A percentile compares a stretch with the other conserved stretches of the same genome.
Conservation (phyloP, 305 asterid species). For the Caryopteris hybrid region DNA sequence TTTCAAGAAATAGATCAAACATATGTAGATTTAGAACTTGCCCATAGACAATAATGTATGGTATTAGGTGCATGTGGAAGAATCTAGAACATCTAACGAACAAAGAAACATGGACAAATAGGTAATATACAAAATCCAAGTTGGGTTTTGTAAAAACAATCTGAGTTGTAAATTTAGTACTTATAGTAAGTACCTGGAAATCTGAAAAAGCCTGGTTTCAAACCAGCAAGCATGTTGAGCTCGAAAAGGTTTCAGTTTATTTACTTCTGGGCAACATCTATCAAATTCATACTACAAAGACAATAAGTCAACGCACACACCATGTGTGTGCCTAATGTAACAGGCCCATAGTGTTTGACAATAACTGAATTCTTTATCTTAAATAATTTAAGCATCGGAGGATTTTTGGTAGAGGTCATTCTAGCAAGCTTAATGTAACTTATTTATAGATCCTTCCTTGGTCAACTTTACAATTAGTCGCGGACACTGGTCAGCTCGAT, state of each 20-base stretch:
- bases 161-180: background rate
- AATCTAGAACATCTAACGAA: background rate
- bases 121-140: background rate
- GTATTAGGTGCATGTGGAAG: background rate
- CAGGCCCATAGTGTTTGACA: no score
- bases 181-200: conserved; percentile 68
- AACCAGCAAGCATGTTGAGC: conserved; percentile 74
- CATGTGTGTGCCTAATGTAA: conserved; percentile 67
- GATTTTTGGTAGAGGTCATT: no score
- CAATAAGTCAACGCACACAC: conserved; percentile 21
- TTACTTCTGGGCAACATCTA: background rate
- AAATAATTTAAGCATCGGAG: no score
- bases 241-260: conserved; percentile 39
- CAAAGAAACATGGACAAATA: background rate
- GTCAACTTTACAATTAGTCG: no score
- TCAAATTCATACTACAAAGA: background rate
- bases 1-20: conserved; percentile 3
- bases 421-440: no score
- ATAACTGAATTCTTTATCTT: no score
- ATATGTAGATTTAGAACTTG: no score
- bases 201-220: conserved; percentile 84
- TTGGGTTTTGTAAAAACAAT: background rate
- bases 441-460: no score
- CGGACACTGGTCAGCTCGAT: no score
- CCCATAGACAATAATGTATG: background rate